Evolutionary conservation across 805 yeast species (phyloP), one percentile per base, ranked within the genome.

Genomic region (Scheffersomyces lignosus): DNA sequence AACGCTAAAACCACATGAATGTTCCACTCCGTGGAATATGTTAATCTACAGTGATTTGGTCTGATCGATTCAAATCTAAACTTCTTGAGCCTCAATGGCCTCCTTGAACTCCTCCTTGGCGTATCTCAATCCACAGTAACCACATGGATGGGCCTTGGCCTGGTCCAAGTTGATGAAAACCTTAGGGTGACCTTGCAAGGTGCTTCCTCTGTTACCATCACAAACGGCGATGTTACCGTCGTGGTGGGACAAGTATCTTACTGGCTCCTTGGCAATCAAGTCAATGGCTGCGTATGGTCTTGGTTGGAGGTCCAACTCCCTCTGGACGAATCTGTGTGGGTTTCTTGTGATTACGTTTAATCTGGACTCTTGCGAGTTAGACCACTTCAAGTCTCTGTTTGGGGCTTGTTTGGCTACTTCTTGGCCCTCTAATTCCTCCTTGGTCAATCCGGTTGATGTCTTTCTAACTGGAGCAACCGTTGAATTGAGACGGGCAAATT

Each of bases 261-360:
- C 66, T 2, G 96, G 95, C 54, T 80, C 80, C 54, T 81, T 66
- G 22, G 83, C 81, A 49, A 87, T 84, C 60, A 87, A 73, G 30
- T 87, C 93, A 53, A 87, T 87, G 38, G 95, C 95, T 28, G 95
- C 86, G 44, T 79, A 78, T 5, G 95, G 88, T 51, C 73, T 75
- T 37, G 96, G 96, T 64, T 87, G 93, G 30, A 65, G 55, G 4
- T 65, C 62, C 38, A 87, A 66, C 53, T 87, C 88, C 45, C 67
- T 77, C 51, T 85, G 95, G 33, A 81, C 77, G 52, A 87, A 87
- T 49, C 90, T 72, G 35, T 54, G 54, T 3, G 85, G 80, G 41
- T 80, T 74, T 20, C 50, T 59, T 36, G 73, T 59, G 54, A 77
- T 64, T 15, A 80, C 77, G 23, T 78, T 80, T 27, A 69, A 54